Evolutionary conservation across 1,284 basidiomycete genomes (phyloP).

Genomic region (Mycosarcoma maydis): DNA sequence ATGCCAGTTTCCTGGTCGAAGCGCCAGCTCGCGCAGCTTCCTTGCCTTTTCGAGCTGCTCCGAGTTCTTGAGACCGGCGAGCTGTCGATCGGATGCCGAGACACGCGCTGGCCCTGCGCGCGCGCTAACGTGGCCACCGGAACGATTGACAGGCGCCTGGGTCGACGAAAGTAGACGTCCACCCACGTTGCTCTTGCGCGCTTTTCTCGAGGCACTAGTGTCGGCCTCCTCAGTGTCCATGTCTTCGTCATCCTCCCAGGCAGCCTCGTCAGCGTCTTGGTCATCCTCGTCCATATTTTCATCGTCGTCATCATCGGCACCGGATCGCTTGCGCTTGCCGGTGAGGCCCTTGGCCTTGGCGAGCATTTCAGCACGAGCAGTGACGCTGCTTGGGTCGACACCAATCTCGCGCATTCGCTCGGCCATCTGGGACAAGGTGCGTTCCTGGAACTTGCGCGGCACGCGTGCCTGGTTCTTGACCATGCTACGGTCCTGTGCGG

Average conservation of each 20-base stretch:
- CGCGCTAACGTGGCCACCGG: slow-evolving; percentile 56
- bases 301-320: slow-evolving; percentile 69
- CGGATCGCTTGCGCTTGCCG: slow-evolving; percentile 74
- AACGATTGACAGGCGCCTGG: slow-evolving; percentile 51
- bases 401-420: slow-evolving; percentile 84
- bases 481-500: slow-evolving; percentile 85
- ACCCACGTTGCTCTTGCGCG: slow-evolving; percentile 74
- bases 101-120: slow-evolving; percentile 62
- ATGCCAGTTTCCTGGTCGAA: slow-evolving; percentile 59
- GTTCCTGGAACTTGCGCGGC: slow-evolving; percentile 77
- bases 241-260: slow-evolving; percentile 72
- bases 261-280: slow-evolving; percentile 67
- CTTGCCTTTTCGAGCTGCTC: slow-evolving; percentile 61
- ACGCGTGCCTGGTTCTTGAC: slow-evolving; percentile 89
- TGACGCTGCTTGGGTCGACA: slow-evolving; percentile 85
- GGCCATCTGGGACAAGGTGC: slow-evolving; percentile 87
- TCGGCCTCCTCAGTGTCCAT: slow-evolving; percentile 65
- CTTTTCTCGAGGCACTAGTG: slow-evolving; percentile 47
- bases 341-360: slow-evolving; percentile 77
- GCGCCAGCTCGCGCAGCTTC: slow-evolving; percentile 53
- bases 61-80: slow-evolving; percentile 56
- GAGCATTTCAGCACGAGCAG: slow-evolving; percentile 84
- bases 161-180: slow-evolving; percentile 45
- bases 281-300: slow-evolving; percentile 68
- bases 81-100: slow-evolving; percentile 58